Percentiles rank a stretch among this genome's conserved stretches.
Conservation (phyloP, 441 rosid genomes). For the Erodium moschatum region DNA sequence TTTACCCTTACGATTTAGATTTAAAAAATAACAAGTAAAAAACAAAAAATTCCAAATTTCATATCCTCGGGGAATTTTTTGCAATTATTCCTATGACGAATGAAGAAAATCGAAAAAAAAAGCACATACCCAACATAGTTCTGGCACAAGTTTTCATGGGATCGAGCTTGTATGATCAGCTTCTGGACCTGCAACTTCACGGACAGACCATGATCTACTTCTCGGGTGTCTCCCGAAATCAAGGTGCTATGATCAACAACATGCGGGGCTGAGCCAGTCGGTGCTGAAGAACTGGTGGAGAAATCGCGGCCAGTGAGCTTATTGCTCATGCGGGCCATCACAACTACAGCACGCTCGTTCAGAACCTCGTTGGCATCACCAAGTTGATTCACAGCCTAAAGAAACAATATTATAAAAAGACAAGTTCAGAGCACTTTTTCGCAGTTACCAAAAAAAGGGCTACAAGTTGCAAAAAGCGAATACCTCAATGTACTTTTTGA, state of each 20-base stretch:
- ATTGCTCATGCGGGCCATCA: constrained; percentile 90
- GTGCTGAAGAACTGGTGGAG: constrained; percentile 43
- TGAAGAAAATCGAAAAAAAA: no score
- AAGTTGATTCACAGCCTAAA: constrained; percentile 89
- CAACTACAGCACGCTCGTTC: constrained; percentile 88
- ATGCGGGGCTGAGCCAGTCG: constrained; percentile 39
- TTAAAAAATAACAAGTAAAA: no score
- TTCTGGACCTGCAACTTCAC: constrained; percentile 95
- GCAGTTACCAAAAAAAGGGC: background rate
- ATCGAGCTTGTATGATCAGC: constrained; percentile 74
- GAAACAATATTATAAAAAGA: background rate
- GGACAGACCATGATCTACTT: constrained; percentile 83
- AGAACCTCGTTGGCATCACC: constrained; percentile 97
- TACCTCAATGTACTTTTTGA: no score
- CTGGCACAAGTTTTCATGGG: constrained; percentile 92
- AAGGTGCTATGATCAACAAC: constrained; percentile 58
- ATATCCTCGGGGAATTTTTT: no score
- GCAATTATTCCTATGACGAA: no score
- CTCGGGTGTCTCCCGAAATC: constrained; percentile 69
- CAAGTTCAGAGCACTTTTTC: no score
- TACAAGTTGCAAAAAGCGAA: no score
- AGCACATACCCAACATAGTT: constrained; percentile 81
- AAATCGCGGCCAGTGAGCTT: constrained; percentile 97
- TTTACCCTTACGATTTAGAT: no score
- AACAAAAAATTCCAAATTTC: no score